Percentiles rank a stretch among this genome's conserved stretches.
These are phyloP conservation scores for Colletotrichum lentis DNA, from an alignment of 2,329 filamentous ascomycete genomes.

Conservation along the genomic window DNA sequence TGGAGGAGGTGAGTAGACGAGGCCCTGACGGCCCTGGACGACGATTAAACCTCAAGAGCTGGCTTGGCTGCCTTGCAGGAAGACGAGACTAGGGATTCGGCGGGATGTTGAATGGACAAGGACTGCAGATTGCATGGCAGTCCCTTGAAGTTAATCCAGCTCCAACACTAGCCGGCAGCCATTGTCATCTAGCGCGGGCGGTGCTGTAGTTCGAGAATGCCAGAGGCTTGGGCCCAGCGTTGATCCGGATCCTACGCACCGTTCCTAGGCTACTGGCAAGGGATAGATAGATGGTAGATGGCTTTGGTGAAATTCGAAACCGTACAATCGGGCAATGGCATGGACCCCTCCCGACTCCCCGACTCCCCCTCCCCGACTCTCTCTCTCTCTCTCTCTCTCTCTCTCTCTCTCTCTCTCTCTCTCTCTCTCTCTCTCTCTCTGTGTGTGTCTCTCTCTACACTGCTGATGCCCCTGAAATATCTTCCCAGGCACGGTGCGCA, in stretches of 20 bases:
- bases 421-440: background rate
- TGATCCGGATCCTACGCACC: slow-evolving; percentile 16
- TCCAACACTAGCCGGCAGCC: slow-evolving; percentile 2
- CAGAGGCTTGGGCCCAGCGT: slow-evolving; percentile 5
- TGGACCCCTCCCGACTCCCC: background rate
- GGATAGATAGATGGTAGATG: background rate
- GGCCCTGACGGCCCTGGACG: background rate
- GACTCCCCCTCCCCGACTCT: background rate
- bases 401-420: too few species aligned
- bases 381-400: background rate
- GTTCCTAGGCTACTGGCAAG: background rate
- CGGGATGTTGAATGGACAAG: slow-evolving; percentile 13
- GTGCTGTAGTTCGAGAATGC: slow-evolving; percentile 2
- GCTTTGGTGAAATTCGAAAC: slow-evolving; percentile 4
- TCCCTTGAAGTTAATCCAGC: slow-evolving; percentile 7
- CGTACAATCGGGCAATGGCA: slow-evolving; percentile 19
- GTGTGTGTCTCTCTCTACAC: background rate
- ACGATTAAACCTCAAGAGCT: slow-evolving; percentile 17
- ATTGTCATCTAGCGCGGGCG: slow-evolving; percentile 1
- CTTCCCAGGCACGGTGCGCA: background rate
- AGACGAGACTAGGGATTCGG: slow-evolving; percentile 1
- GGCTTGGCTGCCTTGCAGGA: slow-evolving; percentile 19
- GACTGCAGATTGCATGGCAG: slow-evolving; percentile 20
- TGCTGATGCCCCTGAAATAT: slow-evolving; percentile 1
- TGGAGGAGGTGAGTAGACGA: background rate